phyloP scores from a whole-genome alignment of 2,329 filamentous ascomycete genomes.

The Colletotrichum echinochloae region DNA sequence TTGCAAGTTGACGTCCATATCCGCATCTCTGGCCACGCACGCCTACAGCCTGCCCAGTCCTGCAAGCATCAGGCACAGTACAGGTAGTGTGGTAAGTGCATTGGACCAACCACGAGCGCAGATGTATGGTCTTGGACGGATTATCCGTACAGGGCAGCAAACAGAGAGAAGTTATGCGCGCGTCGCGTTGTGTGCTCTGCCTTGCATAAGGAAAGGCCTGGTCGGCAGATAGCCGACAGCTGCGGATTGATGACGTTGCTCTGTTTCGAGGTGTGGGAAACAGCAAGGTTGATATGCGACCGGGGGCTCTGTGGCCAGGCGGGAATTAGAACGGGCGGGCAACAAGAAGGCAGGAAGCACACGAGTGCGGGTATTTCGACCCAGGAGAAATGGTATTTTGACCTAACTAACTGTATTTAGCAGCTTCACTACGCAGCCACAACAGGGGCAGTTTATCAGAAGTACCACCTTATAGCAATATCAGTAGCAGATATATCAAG shows the following conservation, averaged over 20 bases:
- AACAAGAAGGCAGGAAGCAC: background rate
- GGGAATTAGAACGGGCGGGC: constrained; percentile 1
- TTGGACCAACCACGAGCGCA: background rate
- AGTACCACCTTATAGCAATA: too few relatives aligned
- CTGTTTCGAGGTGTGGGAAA: constrained; percentile 38
- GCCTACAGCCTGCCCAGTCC: constrained; percentile 6
- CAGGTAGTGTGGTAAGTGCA: background rate
- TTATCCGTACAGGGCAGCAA: constrained; percentile 4
- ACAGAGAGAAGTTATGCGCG: constrained; percentile 8
- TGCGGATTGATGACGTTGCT: constrained; percentile 34
- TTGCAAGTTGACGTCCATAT: constrained; percentile 6
- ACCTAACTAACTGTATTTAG: too few relatives aligned
- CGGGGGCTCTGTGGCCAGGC: background rate
- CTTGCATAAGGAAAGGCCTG: background rate
- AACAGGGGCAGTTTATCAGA: too few relatives aligned
- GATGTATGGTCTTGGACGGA: background rate
- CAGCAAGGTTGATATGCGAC: constrained; percentile 25
- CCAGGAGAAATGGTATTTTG: too few relatives aligned
- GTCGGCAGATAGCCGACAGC: constrained; percentile 17
- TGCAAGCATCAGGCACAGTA: constrained; percentile 12
- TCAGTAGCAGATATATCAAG: too few relatives aligned
- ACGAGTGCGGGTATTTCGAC: too few relatives aligned
- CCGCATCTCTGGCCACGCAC: background rate
- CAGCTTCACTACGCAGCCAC: too few relatives aligned
- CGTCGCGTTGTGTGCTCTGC: background rate